These are phyloP conservation scores for Cutaneotrichosporon mucoides DNA, from an alignment of 1,284 basidiomycete species.

Conservation along the genomic window DNA sequence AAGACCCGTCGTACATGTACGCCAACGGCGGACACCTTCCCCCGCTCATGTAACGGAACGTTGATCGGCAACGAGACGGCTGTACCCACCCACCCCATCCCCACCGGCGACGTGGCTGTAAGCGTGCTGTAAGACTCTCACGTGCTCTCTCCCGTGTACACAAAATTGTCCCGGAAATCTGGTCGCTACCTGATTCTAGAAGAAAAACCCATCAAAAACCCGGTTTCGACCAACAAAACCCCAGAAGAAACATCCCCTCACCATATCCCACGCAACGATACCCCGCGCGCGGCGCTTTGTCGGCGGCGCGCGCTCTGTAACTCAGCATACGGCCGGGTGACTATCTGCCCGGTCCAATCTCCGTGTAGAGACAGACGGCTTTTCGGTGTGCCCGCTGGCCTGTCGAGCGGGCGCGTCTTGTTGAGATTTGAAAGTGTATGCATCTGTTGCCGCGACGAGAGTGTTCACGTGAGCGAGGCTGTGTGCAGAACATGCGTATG, in stretches of 20 bases:
- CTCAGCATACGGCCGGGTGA: conserved; percentile 18
- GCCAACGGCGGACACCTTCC: conserved; percentile 20
- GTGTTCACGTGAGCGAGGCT: no score
- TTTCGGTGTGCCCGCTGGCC: conserved; percentile 22
- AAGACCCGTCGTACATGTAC: conserved; percentile 26
- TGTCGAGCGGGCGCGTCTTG: conserved; percentile 24
- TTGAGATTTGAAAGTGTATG: conserved; percentile 28
- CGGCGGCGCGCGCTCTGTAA: conserved; percentile 15
- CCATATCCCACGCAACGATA: conserved; percentile 8
- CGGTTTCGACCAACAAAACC: background rate
- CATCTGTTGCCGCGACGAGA: conserved; percentile 19
- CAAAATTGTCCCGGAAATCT: conserved; percentile 17
- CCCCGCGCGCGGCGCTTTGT: conserved; percentile 9
- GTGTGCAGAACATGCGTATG: no score
- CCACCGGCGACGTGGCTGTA: conserved; percentile 4
- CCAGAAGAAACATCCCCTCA: background rate
- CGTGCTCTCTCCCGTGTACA: conserved; percentile 13
- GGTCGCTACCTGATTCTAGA: background rate
- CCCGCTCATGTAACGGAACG: conserved; percentile 19
- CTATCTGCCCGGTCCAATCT: conserved; percentile 10
- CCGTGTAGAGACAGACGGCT: conserved; percentile 22
- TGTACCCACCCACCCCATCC: background rate
- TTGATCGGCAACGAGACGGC: conserved; percentile 4
- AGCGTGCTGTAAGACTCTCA: conserved; percentile 15
- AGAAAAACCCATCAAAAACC: background rate